Conservation (phyloP, 1,284 basidiomycete species). For the Ganoderma multipileum region DNA sequence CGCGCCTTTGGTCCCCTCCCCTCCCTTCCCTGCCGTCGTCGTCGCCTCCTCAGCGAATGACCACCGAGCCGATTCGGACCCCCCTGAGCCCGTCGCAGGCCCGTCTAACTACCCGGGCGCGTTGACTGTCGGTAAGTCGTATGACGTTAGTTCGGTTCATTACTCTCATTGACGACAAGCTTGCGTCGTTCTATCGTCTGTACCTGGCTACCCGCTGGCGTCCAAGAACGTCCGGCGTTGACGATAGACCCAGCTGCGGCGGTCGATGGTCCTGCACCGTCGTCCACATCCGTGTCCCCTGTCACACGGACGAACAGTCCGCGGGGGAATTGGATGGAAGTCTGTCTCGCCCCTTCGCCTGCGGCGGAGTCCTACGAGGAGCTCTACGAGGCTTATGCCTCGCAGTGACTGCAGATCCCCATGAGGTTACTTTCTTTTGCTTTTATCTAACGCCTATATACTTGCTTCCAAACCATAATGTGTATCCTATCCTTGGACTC, state of each 20-base stretch:
- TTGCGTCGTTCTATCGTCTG: not conserved
- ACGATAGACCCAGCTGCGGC: not conserved
- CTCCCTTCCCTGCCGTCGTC: not conserved
- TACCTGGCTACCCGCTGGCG: not conserved
- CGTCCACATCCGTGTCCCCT: not conserved
- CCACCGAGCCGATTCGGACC: not conserved
- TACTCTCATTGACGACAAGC: not conserved
- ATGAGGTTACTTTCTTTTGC: too few species aligned
- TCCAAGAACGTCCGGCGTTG: not conserved
- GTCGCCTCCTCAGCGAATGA: not conserved
- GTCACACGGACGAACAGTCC: not conserved
- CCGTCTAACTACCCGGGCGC: not conserved
- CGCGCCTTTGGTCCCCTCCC: too few species aligned
- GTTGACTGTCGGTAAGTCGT: not conserved
- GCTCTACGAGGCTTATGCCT: not conserved
- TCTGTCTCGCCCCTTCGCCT: not conserved
- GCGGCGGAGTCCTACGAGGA: not conserved
- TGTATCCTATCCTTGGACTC: not conserved
- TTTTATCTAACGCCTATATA: not conserved
- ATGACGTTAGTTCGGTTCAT: not conserved
- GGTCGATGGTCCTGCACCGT: not conserved
- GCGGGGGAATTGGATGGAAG: not conserved
- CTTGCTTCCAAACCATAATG: not conserved
- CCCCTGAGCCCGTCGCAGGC: not conserved
- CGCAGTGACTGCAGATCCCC: not conserved